Evolutionary conservation across 208 protist species (phyloP).

Genomic region (Acanthamoeba culbertsoni): DNA sequence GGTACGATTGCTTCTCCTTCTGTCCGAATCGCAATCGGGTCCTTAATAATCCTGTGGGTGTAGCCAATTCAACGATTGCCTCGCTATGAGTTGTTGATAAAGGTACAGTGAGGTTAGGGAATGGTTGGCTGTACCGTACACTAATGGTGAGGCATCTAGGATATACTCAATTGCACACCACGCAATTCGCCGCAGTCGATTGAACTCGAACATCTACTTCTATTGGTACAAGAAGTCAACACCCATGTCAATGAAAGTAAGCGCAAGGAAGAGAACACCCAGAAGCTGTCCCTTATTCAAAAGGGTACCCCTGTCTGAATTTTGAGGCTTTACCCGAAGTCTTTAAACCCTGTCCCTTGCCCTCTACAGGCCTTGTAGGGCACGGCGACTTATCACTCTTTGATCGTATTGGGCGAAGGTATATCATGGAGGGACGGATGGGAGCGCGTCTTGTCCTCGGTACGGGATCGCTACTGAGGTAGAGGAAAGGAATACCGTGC

Average conservation of each 20-base stretch:
- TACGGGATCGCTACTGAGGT: background rate
- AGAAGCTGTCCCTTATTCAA: background rate
- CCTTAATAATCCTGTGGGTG: too few relatives aligned
- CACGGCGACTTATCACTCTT: background rate
- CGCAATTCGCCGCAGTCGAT: background rate
- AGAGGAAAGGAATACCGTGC: too few relatives aligned
- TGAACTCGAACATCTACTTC: background rate
- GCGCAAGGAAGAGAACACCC: background rate
- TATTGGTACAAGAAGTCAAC: background rate
- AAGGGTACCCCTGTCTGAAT: background rate
- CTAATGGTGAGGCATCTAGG: background rate
- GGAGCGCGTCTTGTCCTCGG: background rate
- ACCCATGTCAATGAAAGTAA: constrained; percentile 21
- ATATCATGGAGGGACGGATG: background rate
- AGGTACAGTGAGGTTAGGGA: too few relatives aligned
- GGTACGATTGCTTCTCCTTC: too few relatives aligned
- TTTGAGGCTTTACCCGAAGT: background rate
- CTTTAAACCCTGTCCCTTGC: background rate
- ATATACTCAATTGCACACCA: background rate
- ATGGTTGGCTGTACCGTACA: too few relatives aligned
- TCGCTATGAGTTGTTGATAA: background rate
- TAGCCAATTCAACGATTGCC: background rate
- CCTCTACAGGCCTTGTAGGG: background rate
- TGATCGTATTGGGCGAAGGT: background rate
- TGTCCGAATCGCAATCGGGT: too few relatives aligned